Evolutionary conservation across 768 basidiomycete species (phyloP).

Genomic region (Austroboletus festivus): DNA sequence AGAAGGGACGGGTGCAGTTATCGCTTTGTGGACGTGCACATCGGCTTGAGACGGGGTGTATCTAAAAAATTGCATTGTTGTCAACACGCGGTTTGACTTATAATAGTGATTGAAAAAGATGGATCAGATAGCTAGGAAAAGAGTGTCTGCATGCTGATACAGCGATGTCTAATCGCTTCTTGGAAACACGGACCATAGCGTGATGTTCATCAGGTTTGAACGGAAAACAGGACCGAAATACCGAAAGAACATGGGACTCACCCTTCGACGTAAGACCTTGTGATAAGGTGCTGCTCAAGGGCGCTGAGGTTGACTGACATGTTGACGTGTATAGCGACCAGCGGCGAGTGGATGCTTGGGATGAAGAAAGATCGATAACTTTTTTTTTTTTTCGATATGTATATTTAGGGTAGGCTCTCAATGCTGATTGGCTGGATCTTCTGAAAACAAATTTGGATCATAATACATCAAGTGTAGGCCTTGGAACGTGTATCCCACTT

Average conservation of each 20-base stretch:
- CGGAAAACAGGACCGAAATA: conserved; percentile 6
- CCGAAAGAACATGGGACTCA: conserved; percentile 43
- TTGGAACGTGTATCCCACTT: background rate
- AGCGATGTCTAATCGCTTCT: conserved; percentile 93
- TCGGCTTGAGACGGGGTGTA: conserved; percentile 93
- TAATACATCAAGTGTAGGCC: no score
- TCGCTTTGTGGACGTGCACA: conserved; percentile 84
- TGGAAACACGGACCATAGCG: conserved; percentile 98
- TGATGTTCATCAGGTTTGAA: conserved; percentile 56
- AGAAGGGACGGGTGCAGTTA: conserved; percentile 63
- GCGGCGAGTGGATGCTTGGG: conserved; percentile 21
- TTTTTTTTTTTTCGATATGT: conserved; percentile 17
- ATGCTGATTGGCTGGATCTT: conserved; percentile 12
- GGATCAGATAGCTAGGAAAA: conserved; percentile 70
- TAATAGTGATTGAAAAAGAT: conserved; percentile 5
- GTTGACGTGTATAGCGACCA: conserved; percentile 15
- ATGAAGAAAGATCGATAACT: conserved; percentile 29
- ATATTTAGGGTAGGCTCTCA: conserved; percentile 33
- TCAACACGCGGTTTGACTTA: conserved; percentile 6
- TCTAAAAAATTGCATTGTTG: conserved; percentile 38
- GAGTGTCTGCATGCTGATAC: conserved; percentile 68
- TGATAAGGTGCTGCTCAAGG: conserved; percentile 83
- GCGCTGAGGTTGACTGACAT: conserved; percentile 70
- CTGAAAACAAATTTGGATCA: background rate
- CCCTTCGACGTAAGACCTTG: conserved; percentile 91